Conservation (phyloP, 495 filamentous ascomycete genomes). For the Tuber umbilicatum region DNA sequence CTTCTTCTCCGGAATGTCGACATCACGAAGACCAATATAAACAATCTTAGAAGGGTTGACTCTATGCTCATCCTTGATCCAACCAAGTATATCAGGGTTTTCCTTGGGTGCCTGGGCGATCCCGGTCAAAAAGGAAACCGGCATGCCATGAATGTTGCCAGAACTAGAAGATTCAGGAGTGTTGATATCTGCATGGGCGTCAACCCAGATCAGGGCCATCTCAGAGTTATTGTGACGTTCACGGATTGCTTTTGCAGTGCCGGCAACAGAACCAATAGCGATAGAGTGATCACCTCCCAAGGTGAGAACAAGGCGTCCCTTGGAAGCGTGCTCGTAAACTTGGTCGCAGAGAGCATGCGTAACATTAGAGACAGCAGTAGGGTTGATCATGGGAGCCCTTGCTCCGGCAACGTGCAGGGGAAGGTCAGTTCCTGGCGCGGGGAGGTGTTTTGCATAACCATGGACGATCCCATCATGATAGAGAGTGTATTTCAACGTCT, state of each 20-base stretch:
- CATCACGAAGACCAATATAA: constrained; percentile 92
- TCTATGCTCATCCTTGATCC: constrained; percentile 61
- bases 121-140: constrained; percentile 83
- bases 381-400: constrained; percentile 69
- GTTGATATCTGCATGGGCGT: constrained; percentile 97
- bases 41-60: constrained; percentile 79
- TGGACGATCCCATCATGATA: constrained; percentile 79
- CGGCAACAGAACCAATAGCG: constrained; percentile 85
- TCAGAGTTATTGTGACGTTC: constrained; percentile 69
- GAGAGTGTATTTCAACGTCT: constrained; percentile 81
- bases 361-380: constrained; percentile 79
- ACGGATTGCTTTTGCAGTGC: constrained; percentile 72
- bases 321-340: constrained; percentile 76
- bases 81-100: constrained; percentile 73
- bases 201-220: constrained; percentile 94
- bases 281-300: constrained; percentile 95
- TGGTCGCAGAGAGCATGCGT: constrained; percentile 71
- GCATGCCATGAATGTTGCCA: constrained; percentile 98
- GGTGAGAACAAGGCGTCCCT: constrained; percentile 83
- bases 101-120: constrained; percentile 56
- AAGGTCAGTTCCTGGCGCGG: constrained; percentile 55
- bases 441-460: constrained; percentile 70
- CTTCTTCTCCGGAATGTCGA: constrained; percentile 85
- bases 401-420: constrained; percentile 55
- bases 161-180: constrained; percentile 81